Evolutionary conservation across 192 early-diverging fungal species (phyloP).

Genomic region (Mortierella alpina): DNA sequence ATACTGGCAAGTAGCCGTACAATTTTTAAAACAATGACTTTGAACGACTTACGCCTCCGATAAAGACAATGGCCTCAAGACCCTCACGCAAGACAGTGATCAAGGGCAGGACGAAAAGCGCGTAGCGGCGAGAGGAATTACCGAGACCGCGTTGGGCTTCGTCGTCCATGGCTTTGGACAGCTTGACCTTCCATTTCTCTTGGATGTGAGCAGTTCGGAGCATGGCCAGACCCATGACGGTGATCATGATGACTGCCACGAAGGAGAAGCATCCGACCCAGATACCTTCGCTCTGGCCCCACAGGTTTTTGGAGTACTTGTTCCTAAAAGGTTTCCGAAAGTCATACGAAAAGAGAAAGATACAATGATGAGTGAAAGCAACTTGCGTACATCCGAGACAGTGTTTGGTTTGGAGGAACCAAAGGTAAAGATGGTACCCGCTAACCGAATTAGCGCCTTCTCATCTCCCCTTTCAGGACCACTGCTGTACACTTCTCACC

Average conservation of each 20-base stretch:
- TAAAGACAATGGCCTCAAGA: slow-evolving; percentile 87
- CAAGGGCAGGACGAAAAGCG: slow-evolving; percentile 85
- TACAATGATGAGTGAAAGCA: background rate
- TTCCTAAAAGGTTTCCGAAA: slow-evolving; percentile 26
- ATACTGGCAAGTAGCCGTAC: too few species aligned
- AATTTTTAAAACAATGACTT: too few species aligned
- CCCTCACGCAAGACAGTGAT: slow-evolving; percentile 88
- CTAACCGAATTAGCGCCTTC: background rate
- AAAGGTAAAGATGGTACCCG: too few species aligned
- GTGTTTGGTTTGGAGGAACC: too few species aligned
- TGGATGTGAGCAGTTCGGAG: slow-evolving; percentile 76
- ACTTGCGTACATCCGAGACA: too few species aligned
- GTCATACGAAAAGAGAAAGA: background rate
- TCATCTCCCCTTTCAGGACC: too few species aligned
- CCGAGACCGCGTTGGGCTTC: slow-evolving; percentile 44
- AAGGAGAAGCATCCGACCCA: slow-evolving; percentile 69
- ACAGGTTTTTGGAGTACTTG: slow-evolving; percentile 36
- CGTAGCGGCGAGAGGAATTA: slow-evolving; percentile 57
- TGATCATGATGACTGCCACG: slow-evolving; percentile 82
- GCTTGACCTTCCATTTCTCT: slow-evolving; percentile 80
- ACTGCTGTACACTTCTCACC: too few species aligned
- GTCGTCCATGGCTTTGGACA: slow-evolving; percentile 61
- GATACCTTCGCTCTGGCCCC: slow-evolving; percentile 69
- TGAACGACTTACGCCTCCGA: slow-evolving; percentile 76
- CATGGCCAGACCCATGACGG: slow-evolving; percentile 87